Evolutionary conservation across 805 yeast species (phyloP), one percentile per base, ranked within the genome.

Genomic region (Saccharomyces kudriavzevii): DNA sequence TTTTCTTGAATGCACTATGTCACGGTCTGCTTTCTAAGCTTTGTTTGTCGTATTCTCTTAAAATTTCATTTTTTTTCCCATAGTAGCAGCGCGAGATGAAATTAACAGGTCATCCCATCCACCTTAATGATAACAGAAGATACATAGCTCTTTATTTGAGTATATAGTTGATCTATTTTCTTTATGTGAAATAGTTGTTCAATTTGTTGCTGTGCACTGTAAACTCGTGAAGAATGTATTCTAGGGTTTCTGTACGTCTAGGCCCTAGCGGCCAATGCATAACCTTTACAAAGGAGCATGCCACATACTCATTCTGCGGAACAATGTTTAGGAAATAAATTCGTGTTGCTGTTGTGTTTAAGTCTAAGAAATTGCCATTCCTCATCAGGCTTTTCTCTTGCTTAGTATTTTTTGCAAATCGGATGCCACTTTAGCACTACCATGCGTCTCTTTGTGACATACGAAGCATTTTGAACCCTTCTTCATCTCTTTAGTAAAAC

Each of bases 381-480:
- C 5, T 5, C n/a, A 13, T 27, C 26, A 47, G 2, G 14, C 11
- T 17, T 22, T 40, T 20, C 20, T 30, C 28, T 25, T 22, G 8
- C 31, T 31, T 25, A 43, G 29, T 14, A 43, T 35, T 27, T 59
- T 59, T 24, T 67, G 69, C 49, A 74, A 54, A 35, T 74, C 66
- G 54, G 70, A 74, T 8, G 84, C 82, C 1, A 86, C 83, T 40
- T 73, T 70, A 17, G 80, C 83, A 2, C 76, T 72, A 0, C 90
- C 89, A 29, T 79, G 72, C 0, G 90, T 85, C 43, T 83, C 82
- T 46, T 72, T 67, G 3, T 77, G 78, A 64, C 94, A 87, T 2
- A 83, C 74, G 43, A 70, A 69, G 62, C 94, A 87, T 3, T 65
- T 71, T 40, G 76, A 71, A 24, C 58, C 56, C 51, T 62, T 70